Evolutionary conservation across 495 filamentous ascomycete genomes (phyloP).

Genomic region (Massariosphaeria phaeospora): DNA sequence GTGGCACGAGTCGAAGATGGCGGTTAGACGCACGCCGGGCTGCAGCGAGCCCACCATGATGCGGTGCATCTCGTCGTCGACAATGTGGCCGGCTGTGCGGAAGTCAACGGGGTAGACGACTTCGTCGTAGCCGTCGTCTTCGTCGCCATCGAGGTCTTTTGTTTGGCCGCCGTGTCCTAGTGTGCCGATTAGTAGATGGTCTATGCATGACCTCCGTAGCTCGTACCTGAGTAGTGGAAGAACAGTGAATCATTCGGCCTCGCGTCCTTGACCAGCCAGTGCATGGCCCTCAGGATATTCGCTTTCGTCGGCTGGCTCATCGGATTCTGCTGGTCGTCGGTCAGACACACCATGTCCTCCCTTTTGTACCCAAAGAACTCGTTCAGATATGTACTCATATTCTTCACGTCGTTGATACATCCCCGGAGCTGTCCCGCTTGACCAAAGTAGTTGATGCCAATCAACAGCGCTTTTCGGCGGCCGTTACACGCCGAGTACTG

Average conservation of each 20-base stretch:
- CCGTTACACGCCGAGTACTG: constrained; percentile 92
- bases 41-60: constrained; percentile 86
- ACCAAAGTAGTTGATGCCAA: constrained; percentile 97
- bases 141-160: constrained; percentile 89
- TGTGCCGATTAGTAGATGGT: neutral
- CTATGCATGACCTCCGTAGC: neutral
- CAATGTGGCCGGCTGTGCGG: constrained; percentile 82
- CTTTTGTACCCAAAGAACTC: constrained; percentile 88
- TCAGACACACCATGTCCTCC: constrained; percentile 97
- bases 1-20: constrained; percentile 99
- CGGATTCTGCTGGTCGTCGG: constrained; percentile 93
- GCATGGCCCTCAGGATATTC: constrained; percentile 95
- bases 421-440: constrained; percentile 88
- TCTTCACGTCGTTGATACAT: constrained; percentile 98
- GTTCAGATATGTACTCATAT: constrained; percentile 90
- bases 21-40: constrained; percentile 84
- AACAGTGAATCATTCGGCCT: constrained; percentile 92
- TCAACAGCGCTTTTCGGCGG: constrained; percentile 83
- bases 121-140: constrained; percentile 94
- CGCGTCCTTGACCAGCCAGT: constrained; percentile 96
- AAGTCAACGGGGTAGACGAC: constrained; percentile 98
- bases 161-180: constrained; percentile 93
- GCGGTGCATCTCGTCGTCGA: constrained; percentile 97
- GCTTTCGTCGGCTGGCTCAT: constrained; percentile 96
- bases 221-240: constrained; percentile 93